phyloP scores from a whole-genome alignment of 257 asterid genomes.

The Gentiana straminea region DNA sequence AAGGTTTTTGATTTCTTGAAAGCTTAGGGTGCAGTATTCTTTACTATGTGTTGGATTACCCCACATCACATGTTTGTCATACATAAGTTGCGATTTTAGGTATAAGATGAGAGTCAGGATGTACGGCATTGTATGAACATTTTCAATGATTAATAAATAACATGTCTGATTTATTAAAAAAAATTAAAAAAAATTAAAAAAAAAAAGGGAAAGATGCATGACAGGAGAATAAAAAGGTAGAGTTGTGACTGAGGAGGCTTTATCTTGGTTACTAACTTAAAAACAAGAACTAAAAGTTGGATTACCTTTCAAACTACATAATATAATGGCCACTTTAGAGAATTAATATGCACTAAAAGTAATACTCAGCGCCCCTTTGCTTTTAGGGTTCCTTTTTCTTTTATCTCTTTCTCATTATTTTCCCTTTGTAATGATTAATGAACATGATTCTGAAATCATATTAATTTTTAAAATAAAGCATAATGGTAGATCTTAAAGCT shows the following conservation, averaged over 20 bases:
- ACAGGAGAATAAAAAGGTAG: conserved; percentile 10
- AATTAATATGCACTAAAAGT: conserved; percentile 22
- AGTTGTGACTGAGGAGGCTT: conserved; percentile 13
- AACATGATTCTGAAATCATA: conserved; percentile 43
- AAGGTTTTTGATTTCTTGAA: too few relatives aligned
- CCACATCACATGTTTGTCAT: too few relatives aligned
- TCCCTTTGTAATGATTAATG: conserved; percentile 40
- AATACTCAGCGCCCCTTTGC: conserved; percentile 33
- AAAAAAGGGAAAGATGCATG: not conserved
- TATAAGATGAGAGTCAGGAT: too few relatives aligned
- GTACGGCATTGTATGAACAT: too few relatives aligned
- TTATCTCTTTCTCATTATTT: conserved; percentile 11
- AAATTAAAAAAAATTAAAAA: not conserved
- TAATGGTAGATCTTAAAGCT: conserved; percentile 12
- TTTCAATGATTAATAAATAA: too few relatives aligned
- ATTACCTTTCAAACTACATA: conserved; percentile 41
- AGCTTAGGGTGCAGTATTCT: too few relatives aligned
- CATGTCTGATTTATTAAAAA: not conserved
- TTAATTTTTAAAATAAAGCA: conserved; percentile 4
- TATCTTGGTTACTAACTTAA: conserved; percentile 2
- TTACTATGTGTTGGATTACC: too few relatives aligned
- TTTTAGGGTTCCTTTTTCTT: conserved; percentile 16
- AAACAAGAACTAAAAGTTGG: conserved; percentile 43
- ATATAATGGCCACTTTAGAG: conserved; percentile 33
- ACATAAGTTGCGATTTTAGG: too few relatives aligned